These are phyloP conservation scores for Phaseolus coccineus DNA, from an alignment of 331 rosid genomes.

Conservation along the genomic window DNA sequence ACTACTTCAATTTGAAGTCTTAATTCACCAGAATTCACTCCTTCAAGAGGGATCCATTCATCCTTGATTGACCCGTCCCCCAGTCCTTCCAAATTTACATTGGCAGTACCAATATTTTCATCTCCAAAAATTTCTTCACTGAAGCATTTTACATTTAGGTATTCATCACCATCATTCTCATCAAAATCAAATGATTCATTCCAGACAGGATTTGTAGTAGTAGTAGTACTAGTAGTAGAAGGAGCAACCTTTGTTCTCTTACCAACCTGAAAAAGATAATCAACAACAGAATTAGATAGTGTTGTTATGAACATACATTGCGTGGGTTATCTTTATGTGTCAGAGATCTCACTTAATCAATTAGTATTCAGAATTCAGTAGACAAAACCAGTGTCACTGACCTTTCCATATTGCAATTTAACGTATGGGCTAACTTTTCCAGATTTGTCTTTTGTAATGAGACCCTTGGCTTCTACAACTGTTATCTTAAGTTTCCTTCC, in stretches of 20 bases:
- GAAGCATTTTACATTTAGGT: slow-evolving; percentile 73
- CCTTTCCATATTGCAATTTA: slow-evolving; percentile 86
- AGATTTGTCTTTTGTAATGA: slow-evolving; percentile 61
- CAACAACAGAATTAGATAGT: slow-evolving; percentile 34
- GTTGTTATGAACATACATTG: slow-evolving; percentile 14
- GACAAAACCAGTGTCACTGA: slow-evolving; percentile 37
- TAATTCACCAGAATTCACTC: slow-evolving; percentile 86
- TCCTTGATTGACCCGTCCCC: slow-evolving; percentile 70
- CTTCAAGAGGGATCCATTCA: slow-evolving; percentile 92
- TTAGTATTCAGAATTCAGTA: slow-evolving; percentile 2
- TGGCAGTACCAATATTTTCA: slow-evolving; percentile 80
- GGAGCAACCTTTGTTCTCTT: slow-evolving; percentile 64
- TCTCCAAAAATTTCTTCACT: slow-evolving; percentile 80
- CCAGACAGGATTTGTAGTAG: slow-evolving; percentile 68
- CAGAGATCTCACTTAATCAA: slow-evolving; percentile 14
- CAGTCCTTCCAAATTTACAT: slow-evolving; percentile 95
- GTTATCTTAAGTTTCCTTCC: slow-evolving; percentile 73
- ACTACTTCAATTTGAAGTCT: slow-evolving; percentile 84
- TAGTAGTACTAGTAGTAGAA: slow-evolving; percentile 13
- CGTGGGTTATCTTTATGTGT: not conserved
- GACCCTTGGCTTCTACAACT: slow-evolving; percentile 73
- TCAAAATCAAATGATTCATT: slow-evolving; percentile 79
- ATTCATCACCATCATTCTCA: slow-evolving; percentile 80
- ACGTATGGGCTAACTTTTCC: slow-evolving; percentile 66
- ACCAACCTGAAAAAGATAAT: slow-evolving; percentile 58